Evolutionary conservation across 139 green algal species (phyloP), one percentile per base, ranked within the genome.

Genomic region (Chlorella sp.): DNA sequence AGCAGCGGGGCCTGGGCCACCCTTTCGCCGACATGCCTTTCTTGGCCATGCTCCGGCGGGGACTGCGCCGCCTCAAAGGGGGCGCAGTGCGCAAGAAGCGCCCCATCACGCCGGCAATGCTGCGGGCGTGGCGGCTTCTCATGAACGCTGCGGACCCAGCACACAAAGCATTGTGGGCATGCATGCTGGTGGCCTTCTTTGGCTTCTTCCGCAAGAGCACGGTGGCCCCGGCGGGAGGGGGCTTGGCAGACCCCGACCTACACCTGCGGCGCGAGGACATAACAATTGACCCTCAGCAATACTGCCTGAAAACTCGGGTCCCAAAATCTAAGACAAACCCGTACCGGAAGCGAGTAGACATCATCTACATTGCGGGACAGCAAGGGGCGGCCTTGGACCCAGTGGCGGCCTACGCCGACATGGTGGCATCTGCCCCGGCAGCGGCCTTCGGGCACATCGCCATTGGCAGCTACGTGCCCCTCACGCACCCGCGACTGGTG

Each of bases 181-280:
- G 73, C 73, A 81, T 81, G 73, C 73, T 81, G 73, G 73, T 81
- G n/a, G 73, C 73, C n/a, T 81, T 81, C 73, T 81, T 81, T 42
- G 73, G 73, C 73, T 81, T 81, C 34, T 81, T 81, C 73, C 68
- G 34, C 30, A 81, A 81, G 73, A 34, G 15, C 32, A 81, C 73
- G 32, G 73, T 81, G 73, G 73, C 73, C n/a, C n/a, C 42, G 5
- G 73, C 30, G 5, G 21, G n/a, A 32, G 73, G 15, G 12, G 22
- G 12, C 30, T n/a, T 81, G 4, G 18, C 73, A 3, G 73, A 81
- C 73, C 73, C 73, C 32, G 73, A 26, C 73, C n/a, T 42, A 7
- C 34, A 53, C 73, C 73, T 81, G 73, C 73, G 32, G n/a, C 73
- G 73, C n/a, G 12, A 42, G n/a, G 30, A 81, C 73, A 42, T 81